Base-by-base conservation (phyloP, 768 basidiomycete genomes). In the Leccinum barrowsii region DNA sequence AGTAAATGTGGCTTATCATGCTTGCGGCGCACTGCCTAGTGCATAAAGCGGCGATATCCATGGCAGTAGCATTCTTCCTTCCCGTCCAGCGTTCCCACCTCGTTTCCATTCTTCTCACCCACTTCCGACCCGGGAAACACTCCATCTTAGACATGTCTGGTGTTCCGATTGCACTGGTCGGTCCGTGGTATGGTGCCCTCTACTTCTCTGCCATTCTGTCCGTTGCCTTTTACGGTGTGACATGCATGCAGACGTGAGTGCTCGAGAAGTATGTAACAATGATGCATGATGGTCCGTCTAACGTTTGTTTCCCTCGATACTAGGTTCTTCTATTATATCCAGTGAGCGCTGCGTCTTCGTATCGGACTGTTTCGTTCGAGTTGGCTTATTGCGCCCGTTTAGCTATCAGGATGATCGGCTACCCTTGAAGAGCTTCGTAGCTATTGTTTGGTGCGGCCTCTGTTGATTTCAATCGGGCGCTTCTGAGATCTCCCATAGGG, bases 201-300 rank as follows among this genome's bases (percentile, higher is more conserved):
- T 50, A 50, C 55, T 56, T 56, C 40, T 56, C 55, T 19, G 47
- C 55, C 21, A 50, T 56, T 10, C 15, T 56, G 15, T 56, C 55
- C 2, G 55, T 56, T 7, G 55, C 22, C 11, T 56, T 56, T 34
- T 56, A 56, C 5, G 48, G 48, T 7, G 48, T 56, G 19, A 56
- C 55, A 34, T 56, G 55, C 24, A 56, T 55, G 54, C 54, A 55
- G 48, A 48, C 54, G 54, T 55, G 47, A 55, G 54, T 37, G 30
- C 50, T 15, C 50, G 26, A 49, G 10, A 35, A 48, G 7, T 47
- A 21, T 47, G 32, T n/a, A n/a, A 50, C 13, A 32, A 7, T n/a
- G 28, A 50, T 32, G 34, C 32, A 7, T n/a, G 28, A 19, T 32
- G 34, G 26, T 13, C 28, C 11, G 19, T 19, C 30, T 52, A 21